Conservation (phyloP, 2,329 filamentous ascomycete species). For the Aspergillus sp. region DNA sequence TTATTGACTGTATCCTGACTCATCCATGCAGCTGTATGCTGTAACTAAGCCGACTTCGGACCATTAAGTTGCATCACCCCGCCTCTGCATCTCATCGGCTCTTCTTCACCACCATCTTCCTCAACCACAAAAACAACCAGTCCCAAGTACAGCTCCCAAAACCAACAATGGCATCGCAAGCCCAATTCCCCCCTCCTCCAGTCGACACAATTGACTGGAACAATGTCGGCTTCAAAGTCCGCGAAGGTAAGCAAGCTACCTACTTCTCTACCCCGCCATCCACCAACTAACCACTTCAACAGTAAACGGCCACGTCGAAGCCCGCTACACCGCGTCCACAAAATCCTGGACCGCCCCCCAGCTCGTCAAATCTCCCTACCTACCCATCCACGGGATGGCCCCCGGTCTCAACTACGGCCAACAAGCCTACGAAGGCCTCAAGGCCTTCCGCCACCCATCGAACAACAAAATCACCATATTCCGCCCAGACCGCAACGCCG, state of each 20-base stretch:
- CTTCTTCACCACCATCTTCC: not conserved
- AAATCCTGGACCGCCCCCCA: conserved; percentile 72
- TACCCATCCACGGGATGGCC: conserved; percentile 91
- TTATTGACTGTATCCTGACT: too few species aligned
- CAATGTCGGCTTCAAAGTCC: conserved; percentile 88
- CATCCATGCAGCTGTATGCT: too few species aligned
- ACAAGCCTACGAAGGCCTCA: conserved; percentile 97
- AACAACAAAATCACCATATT: conserved; percentile 74
- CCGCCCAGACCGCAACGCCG: conserved; percentile 80
- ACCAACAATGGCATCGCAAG: conserved; percentile 14
- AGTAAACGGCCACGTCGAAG: conserved; percentile 93
- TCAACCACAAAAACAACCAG: not conserved
- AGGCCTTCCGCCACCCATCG: conserved; percentile 77
- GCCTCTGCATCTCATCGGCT: not conserved
- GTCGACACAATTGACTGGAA: conserved; percentile 67
- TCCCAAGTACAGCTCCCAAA: too few species aligned
- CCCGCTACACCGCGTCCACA: conserved; percentile 72
- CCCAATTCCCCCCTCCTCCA: conserved; percentile 33
- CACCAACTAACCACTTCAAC: not conserved
- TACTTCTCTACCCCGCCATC: not conserved
- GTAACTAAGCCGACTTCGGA: too few species aligned
- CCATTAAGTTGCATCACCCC: not conserved
- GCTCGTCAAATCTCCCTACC: conserved; percentile 79
- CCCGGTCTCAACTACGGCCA: conserved; percentile 96
- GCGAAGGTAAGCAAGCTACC: conserved; percentile 64